Conservation (phyloP, 1,284 basidiomycete species). For the Ganoderma boninense region DNA sequence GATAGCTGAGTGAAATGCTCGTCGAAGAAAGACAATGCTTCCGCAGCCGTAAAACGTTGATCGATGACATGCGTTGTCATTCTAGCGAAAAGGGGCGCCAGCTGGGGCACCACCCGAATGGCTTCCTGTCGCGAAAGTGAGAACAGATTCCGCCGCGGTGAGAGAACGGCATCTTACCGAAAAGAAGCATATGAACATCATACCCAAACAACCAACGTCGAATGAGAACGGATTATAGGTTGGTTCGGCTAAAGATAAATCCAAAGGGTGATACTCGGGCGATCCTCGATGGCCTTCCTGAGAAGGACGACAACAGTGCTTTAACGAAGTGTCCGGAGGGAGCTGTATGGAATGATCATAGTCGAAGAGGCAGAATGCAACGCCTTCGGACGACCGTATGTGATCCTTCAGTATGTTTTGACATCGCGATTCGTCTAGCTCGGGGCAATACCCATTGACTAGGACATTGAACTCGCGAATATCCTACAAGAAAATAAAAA, state of each 20-base stretch:
- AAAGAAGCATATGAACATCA: slow-evolving; percentile 7
- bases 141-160: not conserved
- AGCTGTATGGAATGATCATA: not conserved
- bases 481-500: not conserved
- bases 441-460: not conserved
- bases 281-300: not conserved
- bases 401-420: not conserved
- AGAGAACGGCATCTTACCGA: not conserved
- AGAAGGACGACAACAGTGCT: not conserved
- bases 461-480: not conserved
- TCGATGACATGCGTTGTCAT: slow-evolving; percentile 19
- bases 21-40: slow-evolving; percentile 13
- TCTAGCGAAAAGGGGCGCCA: slow-evolving; percentile 14
- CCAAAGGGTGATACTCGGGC: not conserved
- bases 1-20: not conserved
- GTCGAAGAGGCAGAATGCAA: not conserved
- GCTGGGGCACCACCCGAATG: slow-evolving; percentile 5
- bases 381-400: not conserved
- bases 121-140: not conserved
- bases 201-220: slow-evolving; percentile 15
- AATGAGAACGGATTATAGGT: slow-evolving; percentile 19
- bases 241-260: not conserved
- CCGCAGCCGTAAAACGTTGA: slow-evolving; percentile 17
- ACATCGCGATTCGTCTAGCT: not conserved
- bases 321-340: not conserved